A percentile compares a stretch with the other conserved stretches of the same genome.
Conservation (phyloP, 192 early-diverging fungal species). For the Podila minutissima region DNA sequence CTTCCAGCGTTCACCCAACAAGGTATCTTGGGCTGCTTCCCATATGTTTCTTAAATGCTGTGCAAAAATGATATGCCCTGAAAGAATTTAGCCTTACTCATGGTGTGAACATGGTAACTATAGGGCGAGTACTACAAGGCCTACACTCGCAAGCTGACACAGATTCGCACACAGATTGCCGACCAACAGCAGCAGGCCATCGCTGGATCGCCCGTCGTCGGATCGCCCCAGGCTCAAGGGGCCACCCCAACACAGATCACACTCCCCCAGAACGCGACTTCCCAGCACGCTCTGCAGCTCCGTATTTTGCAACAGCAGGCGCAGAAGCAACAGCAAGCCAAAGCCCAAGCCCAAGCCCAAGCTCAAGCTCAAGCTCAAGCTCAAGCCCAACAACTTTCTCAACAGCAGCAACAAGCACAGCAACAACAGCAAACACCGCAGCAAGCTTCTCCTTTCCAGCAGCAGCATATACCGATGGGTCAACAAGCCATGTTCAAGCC, state of each 20-base stretch:
- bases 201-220: conserved; percentile 27
- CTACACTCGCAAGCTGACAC: conserved; percentile 31
- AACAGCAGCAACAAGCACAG: conserved; percentile 5
- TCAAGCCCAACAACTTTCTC: not conserved
- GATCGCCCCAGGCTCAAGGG: conserved; percentile 38
- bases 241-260: conserved; percentile 28
- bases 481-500: conserved; percentile 8
- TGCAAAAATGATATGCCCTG: not conserved
- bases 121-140: conserved; percentile 31
- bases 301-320: conserved; percentile 9
- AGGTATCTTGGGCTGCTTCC: conserved; percentile 2
- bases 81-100: not conserved
- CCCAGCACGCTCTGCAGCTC: conserved; percentile 15
- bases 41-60: not conserved
- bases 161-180: conserved; percentile 29
- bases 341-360: conserved; percentile 27
- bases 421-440: conserved; percentile 22
- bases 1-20: conserved; percentile 20
- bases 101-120: not conserved
- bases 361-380: not conserved
- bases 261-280: conserved; percentile 9
- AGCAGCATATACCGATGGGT: not conserved
- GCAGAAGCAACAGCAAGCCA: conserved; percentile 12
- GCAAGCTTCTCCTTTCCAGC: not conserved
- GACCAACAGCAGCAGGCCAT: conserved; percentile 16